These are phyloP conservation scores for Flaveria trinervia DNA, from an alignment of 129 eudicot species.

Conservation along the genomic window DNA sequence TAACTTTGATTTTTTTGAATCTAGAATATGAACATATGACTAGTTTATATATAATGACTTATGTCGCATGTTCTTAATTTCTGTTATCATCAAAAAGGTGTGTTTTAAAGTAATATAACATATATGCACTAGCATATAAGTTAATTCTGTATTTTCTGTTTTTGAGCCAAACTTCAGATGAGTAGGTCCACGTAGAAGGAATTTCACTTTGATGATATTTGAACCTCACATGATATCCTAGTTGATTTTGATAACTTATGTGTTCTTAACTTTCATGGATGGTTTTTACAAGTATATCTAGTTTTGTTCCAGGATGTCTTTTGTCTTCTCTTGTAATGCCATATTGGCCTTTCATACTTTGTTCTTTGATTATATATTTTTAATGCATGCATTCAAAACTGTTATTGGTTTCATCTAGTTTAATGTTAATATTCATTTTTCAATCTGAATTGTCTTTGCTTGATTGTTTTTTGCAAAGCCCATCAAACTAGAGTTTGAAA, in stretches of 20 bases:
- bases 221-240: not conserved
- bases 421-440: conserved; percentile 7
- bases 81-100: not conserved
- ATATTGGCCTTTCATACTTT: conserved; percentile 1
- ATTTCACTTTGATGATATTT: not conserved
- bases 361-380: not conserved
- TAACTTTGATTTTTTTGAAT: no score
- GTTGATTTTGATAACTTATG: conserved; percentile 12
- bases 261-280: conserved; percentile 16
- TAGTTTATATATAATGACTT: no score
- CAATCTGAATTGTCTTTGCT: not conserved
- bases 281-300: not conserved
- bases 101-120: no score
- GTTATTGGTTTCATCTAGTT: conserved; percentile 1
- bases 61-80: no score
- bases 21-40: no score
- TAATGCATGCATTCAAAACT: not conserved
- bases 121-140: no score
- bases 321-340: not conserved
- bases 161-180: conserved; percentile 5
- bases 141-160: not conserved
- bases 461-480: conserved; percentile 58
- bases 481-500: conserved; percentile 95
- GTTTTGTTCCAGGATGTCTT: not conserved
- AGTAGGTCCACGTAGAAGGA: not conserved